These are phyloP conservation scores for Seminavis robusta DNA, from an alignment of 108 stramenopile species.

Conservation along the genomic window DNA sequence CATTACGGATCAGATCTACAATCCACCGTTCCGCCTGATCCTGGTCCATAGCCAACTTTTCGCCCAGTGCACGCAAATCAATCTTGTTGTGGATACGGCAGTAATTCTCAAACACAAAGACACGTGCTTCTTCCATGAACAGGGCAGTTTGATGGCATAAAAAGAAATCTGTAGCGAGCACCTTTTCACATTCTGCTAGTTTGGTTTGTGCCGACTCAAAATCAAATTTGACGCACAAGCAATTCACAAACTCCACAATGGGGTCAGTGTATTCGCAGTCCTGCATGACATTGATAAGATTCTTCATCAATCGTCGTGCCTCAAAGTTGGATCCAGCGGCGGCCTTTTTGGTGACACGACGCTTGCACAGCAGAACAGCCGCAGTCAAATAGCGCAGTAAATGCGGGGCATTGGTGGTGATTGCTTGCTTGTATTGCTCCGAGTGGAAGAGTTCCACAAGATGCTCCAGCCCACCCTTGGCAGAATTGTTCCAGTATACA, in stretches of 20 bases:
- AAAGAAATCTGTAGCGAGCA: constrained; percentile 96
- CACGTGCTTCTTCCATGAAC: constrained; percentile 98
- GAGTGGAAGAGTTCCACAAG: constrained; percentile 84
- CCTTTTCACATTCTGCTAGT: constrained; percentile 78
- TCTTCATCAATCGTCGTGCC: constrained; percentile 70
- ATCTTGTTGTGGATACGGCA: constrained; percentile 99
- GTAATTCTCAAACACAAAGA: constrained; percentile 99
- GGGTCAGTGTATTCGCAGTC: constrained; percentile 96
- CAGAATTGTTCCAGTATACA: constrained; percentile 97
- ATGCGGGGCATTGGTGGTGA: constrained; percentile 98
- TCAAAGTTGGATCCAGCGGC: constrained; percentile 53
- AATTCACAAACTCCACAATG: constrained; percentile 96
- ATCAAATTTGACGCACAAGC: constrained; percentile 95
- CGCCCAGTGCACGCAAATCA: constrained; percentile 90
- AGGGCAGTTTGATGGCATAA: constrained; percentile 87
- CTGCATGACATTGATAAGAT: constrained; percentile 88
- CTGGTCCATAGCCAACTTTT: constrained; percentile 92
- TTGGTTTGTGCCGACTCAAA: constrained; percentile 96
- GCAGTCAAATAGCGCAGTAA: constrained; percentile 96
- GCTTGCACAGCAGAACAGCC: constrained; percentile 94
- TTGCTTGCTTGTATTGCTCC: constrained; percentile 94
- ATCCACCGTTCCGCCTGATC: constrained; percentile 97
- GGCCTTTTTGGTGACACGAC: constrained; percentile 76
- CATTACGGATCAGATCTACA: constrained; percentile 96
- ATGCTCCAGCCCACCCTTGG: constrained; percentile 77